Evolutionary conservation across 2,329 filamentous ascomycete species (phyloP), one percentile per base, ranked within the genome.

Genomic region (Monosporascus sp.): DNA sequence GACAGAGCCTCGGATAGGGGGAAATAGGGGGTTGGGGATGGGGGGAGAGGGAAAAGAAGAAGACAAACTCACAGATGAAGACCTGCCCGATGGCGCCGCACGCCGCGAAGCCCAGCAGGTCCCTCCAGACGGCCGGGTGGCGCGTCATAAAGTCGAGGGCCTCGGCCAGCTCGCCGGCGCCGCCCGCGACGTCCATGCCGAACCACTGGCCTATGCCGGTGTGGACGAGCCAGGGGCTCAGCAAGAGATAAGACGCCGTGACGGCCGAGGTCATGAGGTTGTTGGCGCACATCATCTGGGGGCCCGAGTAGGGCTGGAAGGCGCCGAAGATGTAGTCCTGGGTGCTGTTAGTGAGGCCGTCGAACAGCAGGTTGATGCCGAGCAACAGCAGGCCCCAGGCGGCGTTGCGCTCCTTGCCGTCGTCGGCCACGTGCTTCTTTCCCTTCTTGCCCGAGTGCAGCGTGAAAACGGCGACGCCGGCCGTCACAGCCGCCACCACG

Each of bases 241-340:
- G 66, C 18, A 93, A 59, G 45, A 99, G 82, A 65, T 96, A 97
- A 0, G 74, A 67, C 20, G 82, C 78, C 3, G 92, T 97, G 53
- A 97, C 77, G 47, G 85, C 67, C 3, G 91, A 93, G 62, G 83
- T 87, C 71, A 97, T 88, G 52, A 96, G 76, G 69, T 97, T 99
- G 72, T 97, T 90, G 39, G 93, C 92, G 69, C 92, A 95, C 94
- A 99, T 99, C 94, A 99, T 99, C 80, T 99, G 94, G 55, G 93
- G 91, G 9, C 94, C 94, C 3, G 85, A 83, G 69, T 94, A 97
- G 15, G 87, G 85, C 59, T 83, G 84, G 73, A 91, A 96, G 7
- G 83, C 79, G 58, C 74, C 73, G 70, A 97, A 97, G 70, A 99
- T 90, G 71, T 96, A 86, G 72, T 99, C 94, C 77, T 99, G 94